These are phyloP conservation scores for Penicillium sp. DNA, from an alignment of 2,329 filamentous ascomycete genomes.

Conservation along the genomic window DNA sequence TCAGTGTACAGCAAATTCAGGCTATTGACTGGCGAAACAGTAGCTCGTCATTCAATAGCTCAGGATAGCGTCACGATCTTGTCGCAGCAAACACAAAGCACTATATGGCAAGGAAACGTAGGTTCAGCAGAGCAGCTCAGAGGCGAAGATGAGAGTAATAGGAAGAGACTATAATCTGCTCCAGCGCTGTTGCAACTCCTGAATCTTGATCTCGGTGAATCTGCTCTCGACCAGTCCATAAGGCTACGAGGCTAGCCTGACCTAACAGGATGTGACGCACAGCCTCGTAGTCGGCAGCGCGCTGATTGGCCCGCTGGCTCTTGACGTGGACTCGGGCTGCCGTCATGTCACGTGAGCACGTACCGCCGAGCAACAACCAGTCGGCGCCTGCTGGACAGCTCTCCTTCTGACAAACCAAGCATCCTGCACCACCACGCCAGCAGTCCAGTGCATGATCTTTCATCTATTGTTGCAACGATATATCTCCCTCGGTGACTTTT, in stretches of 20 bases:
- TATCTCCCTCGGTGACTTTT: background rate
- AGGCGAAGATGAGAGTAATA: background rate
- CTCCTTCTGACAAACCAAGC: slow-evolving; percentile 1
- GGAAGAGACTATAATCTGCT: too few species aligned
- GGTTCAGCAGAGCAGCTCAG: background rate
- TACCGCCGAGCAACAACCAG: background rate
- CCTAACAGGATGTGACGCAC: slow-evolving; percentile 10
- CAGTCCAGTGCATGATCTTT: background rate
- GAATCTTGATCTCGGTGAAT: background rate
- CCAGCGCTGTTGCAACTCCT: background rate
- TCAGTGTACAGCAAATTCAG: background rate
- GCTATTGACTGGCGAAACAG: background rate
- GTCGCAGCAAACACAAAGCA: background rate
- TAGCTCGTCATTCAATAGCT: background rate
- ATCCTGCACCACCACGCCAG: slow-evolving; percentile 4
- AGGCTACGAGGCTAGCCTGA: background rate
- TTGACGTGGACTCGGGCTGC: slow-evolving; percentile 7
- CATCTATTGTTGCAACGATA: background rate
- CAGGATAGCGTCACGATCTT: background rate
- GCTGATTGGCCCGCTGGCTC: slow-evolving; percentile 1
- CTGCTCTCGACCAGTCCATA: background rate
- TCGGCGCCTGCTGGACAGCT: background rate
- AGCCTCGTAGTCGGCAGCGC: background rate
- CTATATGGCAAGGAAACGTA: background rate
- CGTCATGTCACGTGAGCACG: slow-evolving; percentile 6